A percentile compares a stretch with the other conserved stretches of the same genome.
Evolutionary conservation across 1,139 yeast species (phyloP).

Genomic region (Kluyveromyces sp.): DNA sequence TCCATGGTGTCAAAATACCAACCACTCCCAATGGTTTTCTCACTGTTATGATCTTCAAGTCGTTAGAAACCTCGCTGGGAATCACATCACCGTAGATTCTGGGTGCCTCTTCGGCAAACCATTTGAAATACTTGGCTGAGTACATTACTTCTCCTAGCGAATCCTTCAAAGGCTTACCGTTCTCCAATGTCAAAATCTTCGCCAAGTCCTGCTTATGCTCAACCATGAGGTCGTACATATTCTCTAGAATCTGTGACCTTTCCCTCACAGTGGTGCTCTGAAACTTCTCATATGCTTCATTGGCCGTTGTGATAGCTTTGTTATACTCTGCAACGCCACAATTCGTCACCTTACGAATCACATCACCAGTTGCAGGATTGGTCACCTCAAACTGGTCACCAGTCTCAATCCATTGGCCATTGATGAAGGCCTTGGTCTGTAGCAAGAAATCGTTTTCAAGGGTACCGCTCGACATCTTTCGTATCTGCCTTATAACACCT

Average conservation of each 20-base stretch:
- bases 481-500: not conserved
- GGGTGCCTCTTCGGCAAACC: slow-evolving; percentile 39
- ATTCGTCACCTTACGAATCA: slow-evolving; percentile 38
- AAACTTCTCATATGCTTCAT: slow-evolving; percentile 35
- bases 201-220: slow-evolving; percentile 34
- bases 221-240: slow-evolving; percentile 30
- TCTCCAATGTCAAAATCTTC: slow-evolving; percentile 32
- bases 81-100: slow-evolving; percentile 32
- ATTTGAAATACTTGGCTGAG: slow-evolving; percentile 36
- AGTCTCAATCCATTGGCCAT: slow-evolving; percentile 41
- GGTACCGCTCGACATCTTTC: slow-evolving; percentile 9
- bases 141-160: slow-evolving; percentile 35
- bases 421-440: slow-evolving; percentile 38
- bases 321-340: slow-evolving; percentile 35
- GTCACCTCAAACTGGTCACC: slow-evolving; percentile 36
- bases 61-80: slow-evolving; percentile 22
- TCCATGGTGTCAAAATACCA: slow-evolving; percentile 68
- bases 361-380: slow-evolving; percentile 41
- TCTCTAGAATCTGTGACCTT: slow-evolving; percentile 36
- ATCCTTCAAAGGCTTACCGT: slow-evolving; percentile 35
- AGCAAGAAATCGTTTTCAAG: slow-evolving; percentile 35
- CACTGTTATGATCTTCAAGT: slow-evolving; percentile 36
- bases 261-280: slow-evolving; percentile 37
- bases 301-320: slow-evolving; percentile 38
- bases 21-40: slow-evolving; percentile 56